Evolutionary conservation across 352 stramenopile species (phyloP), one percentile per base, ranked within the genome.

Genomic region (Pythium periplocum): DNA sequence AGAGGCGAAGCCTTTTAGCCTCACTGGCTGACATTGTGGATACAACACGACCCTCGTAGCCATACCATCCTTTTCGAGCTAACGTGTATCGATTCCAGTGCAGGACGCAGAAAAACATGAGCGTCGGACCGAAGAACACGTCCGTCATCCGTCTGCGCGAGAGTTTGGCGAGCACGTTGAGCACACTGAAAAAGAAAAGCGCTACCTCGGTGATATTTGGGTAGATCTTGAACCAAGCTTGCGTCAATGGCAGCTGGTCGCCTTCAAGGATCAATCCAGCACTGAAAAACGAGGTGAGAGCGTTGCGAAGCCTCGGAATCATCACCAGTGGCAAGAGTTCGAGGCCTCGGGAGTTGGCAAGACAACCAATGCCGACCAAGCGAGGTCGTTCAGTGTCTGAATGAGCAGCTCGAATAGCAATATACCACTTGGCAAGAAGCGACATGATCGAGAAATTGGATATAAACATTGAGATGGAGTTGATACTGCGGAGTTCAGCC

Each of bases 361-460:
- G n/a, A 45, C n/a, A n/a, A n/a, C n/a, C n/a, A n/a, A n/a, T n/a
- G n/a, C n/a, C n/a, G n/a, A n/a, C n/a, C n/a, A n/a, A n/a, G n/a
- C n/a, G n/a, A n/a, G n/a, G n/a, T n/a, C n/a, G n/a, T n/a, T n/a
- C n/a, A n/a, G n/a, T n/a, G n/a, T n/a, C n/a, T n/a, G n/a, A n/a
- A 40, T 2, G 41, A 12, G 69, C 35, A 11, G 55, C 51, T 0
- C 62, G 1, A 11, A 61, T 58, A 1, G 40, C 47, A n/a, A 66
- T 42, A 11, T 69, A 62, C 73, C 73, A 83, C 0, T 61, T 64
- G 2, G 66, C 10, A 0, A 80, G 55, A 35, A 80, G 35, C 17
- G 63, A 4, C 74, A 30, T n/a, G n/a, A n/a, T n/a, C 9, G 70
- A 73, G 0, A 61, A 0, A 37, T 80, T 78, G 3, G 70, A 73